phyloP scores from a whole-genome alignment of 1,284 basidiomycete species.

The Wallemia hederae region DNA sequence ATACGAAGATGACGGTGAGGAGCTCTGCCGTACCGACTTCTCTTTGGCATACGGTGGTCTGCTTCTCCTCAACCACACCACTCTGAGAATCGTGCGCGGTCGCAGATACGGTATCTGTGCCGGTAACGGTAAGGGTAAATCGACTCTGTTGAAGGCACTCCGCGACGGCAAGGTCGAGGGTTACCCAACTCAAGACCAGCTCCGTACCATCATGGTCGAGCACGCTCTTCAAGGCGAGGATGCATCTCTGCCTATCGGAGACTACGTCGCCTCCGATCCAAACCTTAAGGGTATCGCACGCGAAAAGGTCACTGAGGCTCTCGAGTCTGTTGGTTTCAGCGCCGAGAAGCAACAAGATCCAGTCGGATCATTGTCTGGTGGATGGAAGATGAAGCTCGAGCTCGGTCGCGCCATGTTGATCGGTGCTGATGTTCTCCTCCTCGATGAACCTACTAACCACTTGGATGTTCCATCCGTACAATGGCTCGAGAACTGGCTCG shows the following conservation, averaged over 20 bases:
- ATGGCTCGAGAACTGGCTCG: constrained; percentile 80
- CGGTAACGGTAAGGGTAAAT: constrained; percentile 85
- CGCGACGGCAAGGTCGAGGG: constrained; percentile 78
- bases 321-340: constrained; percentile 71
- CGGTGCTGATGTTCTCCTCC: constrained; percentile 71
- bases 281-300: constrained; percentile 27
- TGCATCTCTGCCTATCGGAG: constrained; percentile 43
- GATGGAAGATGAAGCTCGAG: constrained; percentile 98
- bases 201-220: constrained; percentile 82
- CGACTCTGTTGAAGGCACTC: constrained; percentile 83
- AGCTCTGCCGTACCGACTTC: constrained; percentile 75
- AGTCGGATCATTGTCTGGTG: constrained; percentile 76
- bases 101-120: constrained; percentile 84
- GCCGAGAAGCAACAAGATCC: constrained; percentile 53
- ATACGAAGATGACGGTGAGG: constrained; percentile 43
- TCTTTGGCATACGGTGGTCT: constrained; percentile 91
- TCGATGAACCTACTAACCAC: constrained; percentile 82
- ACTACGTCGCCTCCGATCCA: constrained; percentile 48
- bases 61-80: constrained; percentile 80
- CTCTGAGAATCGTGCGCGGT: constrained; percentile 64
- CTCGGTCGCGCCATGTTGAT: constrained; percentile 82
- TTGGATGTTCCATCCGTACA: constrained; percentile 68
- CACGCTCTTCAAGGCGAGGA: constrained; percentile 85
- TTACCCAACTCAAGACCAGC: constrained; percentile 63
- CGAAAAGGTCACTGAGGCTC: constrained; percentile 41